Evolutionary conservation across 257 asterid genomes (phyloP), one percentile per base, ranked within the genome.

Genomic region (Craterostigma plantagineum): DNA sequence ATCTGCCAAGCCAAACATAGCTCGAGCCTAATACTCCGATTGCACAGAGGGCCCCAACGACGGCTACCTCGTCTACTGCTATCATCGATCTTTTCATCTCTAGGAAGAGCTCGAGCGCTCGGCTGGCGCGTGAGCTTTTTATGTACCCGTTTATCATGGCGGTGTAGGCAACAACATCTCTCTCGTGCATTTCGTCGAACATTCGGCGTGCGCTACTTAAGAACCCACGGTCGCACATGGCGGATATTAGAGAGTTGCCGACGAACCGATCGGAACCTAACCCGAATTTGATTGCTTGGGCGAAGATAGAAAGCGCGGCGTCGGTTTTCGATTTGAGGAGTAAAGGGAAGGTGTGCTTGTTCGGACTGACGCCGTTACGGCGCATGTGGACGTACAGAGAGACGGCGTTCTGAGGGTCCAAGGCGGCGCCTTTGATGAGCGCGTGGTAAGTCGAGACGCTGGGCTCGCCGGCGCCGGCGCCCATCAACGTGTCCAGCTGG

Each of bases 291-390:
- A 56, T 46, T 1, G 66, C 35, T 38, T 64, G 68, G 11, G 65
- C 45, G 16, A 70, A 63, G 18, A 74, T 14, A 55, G 63, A 61
- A 15, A 56, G 48, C 7, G 70, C 69, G 50, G 52, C 50, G 33
- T 35, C 52, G 39, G 60, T 37, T 34, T 56, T 63, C 46, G 71
- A 46, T 49, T 67, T 74, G 58, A 73, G 83, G 40, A 73, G 70
- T 35, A 69, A 34, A 35, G 79, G 79, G 54, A 69, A 73, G 40
- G 82, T 73, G 61, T 73, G 82, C 53, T 49, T 56, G 66, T 73
- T 66, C 23, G 79, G 78, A 34, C 37, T 43, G 40, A 66, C 53
- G 7, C 63, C 59, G 17, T 61, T 52, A 12, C 38, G 53, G 49
- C 63, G 76, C 79, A 70, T 63, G 33, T 35, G 51, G 9, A 46